Base-by-base conservation (phyloP, 2,329 filamentous ascomycete species). In the Beauveria caledonica region DNA sequence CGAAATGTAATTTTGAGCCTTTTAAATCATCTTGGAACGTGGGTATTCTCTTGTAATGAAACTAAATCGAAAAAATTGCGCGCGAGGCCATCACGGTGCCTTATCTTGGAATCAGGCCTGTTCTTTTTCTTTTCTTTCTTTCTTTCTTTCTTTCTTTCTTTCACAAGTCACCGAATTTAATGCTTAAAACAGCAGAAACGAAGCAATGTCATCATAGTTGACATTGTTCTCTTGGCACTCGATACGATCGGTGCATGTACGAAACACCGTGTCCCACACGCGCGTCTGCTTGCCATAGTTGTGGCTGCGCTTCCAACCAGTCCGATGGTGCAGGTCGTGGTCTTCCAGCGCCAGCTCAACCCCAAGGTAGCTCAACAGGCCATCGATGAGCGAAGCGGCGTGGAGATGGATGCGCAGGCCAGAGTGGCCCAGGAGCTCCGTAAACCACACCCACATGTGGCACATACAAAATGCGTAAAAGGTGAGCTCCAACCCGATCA, bases 401-500 rank as follows among this genome's bases (percentile, higher is more conserved):
- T 68, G 67, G 0, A 70, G 64, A 52, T 72, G 71, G 7, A 78
- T 51, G 2, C 76, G 72, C 25, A 78, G 58, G 0, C 75, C 74
- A 23, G 69, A 72, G 58, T 77, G 75, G 7, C 75, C 74, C 19
- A 68, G 64, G 4, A 76, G 55, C 62, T 77, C 75, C 13, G 73
- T 66, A 64, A 72, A 78, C 7, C 74, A 68, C 25, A 78, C 68
- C 52, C 75, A 78, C 60, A 74, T 68, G 58, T 77, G 72, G 64
- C 75, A 78, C 17, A 78, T 63, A 75, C 76, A 78, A 74, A 73
- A 76, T 36, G 77, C 74, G 50, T 78, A 77, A 63, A 79, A 78
- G 3, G 73, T 74, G 71, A 78, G 73, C 0, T 74, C 75, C 7
- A 77, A 39, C 0, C 75, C 74, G 39, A 69, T 9, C 2, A 58